Evolutionary conservation across 208 protist species (phyloP).

Genomic region (Trypanosomatidae sp.): DNA sequence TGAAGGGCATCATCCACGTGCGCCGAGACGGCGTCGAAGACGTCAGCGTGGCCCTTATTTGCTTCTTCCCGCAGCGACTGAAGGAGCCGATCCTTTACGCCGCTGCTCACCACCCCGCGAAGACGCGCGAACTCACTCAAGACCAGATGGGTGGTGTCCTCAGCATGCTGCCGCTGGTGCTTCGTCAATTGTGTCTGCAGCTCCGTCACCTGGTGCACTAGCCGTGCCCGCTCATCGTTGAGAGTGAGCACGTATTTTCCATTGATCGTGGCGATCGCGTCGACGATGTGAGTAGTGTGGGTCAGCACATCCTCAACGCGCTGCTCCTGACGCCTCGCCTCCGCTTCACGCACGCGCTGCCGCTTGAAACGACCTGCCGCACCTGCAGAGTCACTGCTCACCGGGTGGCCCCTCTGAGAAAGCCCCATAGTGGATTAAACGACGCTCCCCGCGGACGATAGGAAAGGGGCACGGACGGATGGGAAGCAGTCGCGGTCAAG

Average conservation of each 20-base stretch:
- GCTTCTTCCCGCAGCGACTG: slow-evolving; percentile 10
- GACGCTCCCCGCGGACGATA: no score
- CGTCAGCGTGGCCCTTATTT: slow-evolving; percentile 7
- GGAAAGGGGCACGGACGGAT: background rate
- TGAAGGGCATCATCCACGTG: slow-evolving; percentile 24
- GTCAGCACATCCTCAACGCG: slow-evolving; percentile 32
- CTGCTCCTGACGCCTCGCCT: slow-evolving; percentile 13
- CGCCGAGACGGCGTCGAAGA: slow-evolving; percentile 13
- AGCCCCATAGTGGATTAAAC: background rate
- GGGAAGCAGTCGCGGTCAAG: background rate
- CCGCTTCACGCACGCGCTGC: slow-evolving; percentile 23
- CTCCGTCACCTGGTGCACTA: slow-evolving; percentile 1
- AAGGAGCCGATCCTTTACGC: slow-evolving; percentile 23
- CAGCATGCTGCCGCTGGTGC: slow-evolving; percentile 2
- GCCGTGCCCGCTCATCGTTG: slow-evolving; percentile 15
- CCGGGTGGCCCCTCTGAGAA: background rate
- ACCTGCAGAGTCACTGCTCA: background rate
- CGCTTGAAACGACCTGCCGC: slow-evolving; percentile 9
- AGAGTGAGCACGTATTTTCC: slow-evolving; percentile 20
- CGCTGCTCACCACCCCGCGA: slow-evolving; percentile 5
- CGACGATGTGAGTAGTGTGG: slow-evolving; percentile 28
- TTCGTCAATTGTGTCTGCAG: slow-evolving; percentile 15
- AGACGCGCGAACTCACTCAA: slow-evolving; percentile 11
- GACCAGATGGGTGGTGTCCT: slow-evolving; percentile 10
- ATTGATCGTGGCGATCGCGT: slow-evolving; percentile 26